A percentile compares a stretch with the other conserved stretches of the same genome.
phyloP scores from a whole-genome alignment of 2,329 filamentous ascomycete genomes.

The Aspergillus sp. region DNA sequence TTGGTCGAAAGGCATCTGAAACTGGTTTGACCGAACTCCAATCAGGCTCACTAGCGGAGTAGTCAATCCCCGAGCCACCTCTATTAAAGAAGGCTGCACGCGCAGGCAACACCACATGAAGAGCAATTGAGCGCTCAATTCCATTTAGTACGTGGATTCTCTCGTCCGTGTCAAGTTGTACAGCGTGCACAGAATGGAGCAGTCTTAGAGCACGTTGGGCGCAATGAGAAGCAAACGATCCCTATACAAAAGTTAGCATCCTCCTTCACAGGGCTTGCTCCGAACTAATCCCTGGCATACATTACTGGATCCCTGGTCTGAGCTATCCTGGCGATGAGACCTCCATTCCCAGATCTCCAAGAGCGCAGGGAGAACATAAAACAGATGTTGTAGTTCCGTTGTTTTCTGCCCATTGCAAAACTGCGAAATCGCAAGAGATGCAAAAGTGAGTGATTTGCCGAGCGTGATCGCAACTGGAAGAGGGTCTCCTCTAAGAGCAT shows the following conservation, averaged over 20 bases:
- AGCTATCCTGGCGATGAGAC: conserved; percentile 34
- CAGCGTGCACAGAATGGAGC: conserved; percentile 27
- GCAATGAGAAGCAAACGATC: conserved; percentile 34
- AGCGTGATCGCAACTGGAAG: conserved; percentile 35
- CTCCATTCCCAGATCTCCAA: conserved; percentile 41
- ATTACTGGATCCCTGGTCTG: conserved; percentile 36
- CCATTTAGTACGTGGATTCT: conserved; percentile 31
- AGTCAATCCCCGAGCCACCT: conserved; percentile 34
- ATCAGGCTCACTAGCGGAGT: conserved; percentile 34
- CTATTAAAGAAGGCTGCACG: conserved; percentile 38
- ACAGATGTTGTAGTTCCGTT: conserved; percentile 34
- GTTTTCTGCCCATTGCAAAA: conserved; percentile 29
- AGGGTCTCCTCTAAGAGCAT: conserved; percentile 39
- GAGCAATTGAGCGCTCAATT: conserved; percentile 38
- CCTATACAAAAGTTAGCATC: conserved; percentile 17
- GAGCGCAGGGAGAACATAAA: conserved; percentile 34
- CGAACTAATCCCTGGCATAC: conserved; percentile 19
- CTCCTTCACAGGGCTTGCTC: background rate
- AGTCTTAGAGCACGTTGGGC: conserved; percentile 37
- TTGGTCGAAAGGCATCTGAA: conserved; percentile 36
- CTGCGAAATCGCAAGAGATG: conserved; percentile 31
- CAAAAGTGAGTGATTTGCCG: conserved; percentile 35
- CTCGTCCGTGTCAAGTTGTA: conserved; percentile 32
- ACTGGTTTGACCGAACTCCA: conserved; percentile 37
- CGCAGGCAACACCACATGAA: conserved; percentile 44